Base-by-base conservation (phyloP, 2,329 filamentous ascomycete genomes). In the Monosporascus sp. region DNA sequence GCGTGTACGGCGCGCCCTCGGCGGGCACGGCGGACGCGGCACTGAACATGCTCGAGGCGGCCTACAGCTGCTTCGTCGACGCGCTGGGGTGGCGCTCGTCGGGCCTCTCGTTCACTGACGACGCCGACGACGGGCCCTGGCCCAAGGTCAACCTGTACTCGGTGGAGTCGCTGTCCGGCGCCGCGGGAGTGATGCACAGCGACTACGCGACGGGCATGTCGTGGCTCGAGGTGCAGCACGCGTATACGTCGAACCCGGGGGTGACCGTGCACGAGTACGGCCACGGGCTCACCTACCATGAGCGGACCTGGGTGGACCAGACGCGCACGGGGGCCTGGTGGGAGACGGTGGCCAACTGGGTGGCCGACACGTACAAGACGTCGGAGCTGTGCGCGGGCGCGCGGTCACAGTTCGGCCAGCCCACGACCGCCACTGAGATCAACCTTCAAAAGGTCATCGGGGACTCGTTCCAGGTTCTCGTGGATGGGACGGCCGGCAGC, bases 261-360 rank as follows among this genome's bases (percentile, higher is more conserved):
- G 69, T 78, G n/a, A 72, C 72, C 0, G 73, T 78, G 5, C 77
- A 79, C 53, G 77, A 79, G 59, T 79, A 70, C 48, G 77, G 76
- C 0, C 77, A 79, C 56, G 75, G 68, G 0, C 62, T 80, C 54
- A 74, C 75, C 18, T 79, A 77, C 52, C 68, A 72, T 17, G 72
- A 72, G 53, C 62, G 66, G 5, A 68, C 67, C 8, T 76, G 74
- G 74, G 69, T 78, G 3, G 63, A 76, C 50, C 76, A 79, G 53
- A 62, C 57, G 1, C 65, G 68, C 2, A 78, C 75, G 1, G 75
- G 75, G 0, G 74, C 75, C 3, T 79, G 76, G 76, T 78, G 74
- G 74, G 77, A 79, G 63, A 73, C 75, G 1, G 64, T 79, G 0
- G 76, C 76, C 38, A 76, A 80, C 54, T 79, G 72, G 64, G 68